Percentiles rank a stretch among this genome's conserved stretches.
Conservation (phyloP, 225 moss, liverwort and hornwort genomes). For the Physcomitrellopsis africana region DNA sequence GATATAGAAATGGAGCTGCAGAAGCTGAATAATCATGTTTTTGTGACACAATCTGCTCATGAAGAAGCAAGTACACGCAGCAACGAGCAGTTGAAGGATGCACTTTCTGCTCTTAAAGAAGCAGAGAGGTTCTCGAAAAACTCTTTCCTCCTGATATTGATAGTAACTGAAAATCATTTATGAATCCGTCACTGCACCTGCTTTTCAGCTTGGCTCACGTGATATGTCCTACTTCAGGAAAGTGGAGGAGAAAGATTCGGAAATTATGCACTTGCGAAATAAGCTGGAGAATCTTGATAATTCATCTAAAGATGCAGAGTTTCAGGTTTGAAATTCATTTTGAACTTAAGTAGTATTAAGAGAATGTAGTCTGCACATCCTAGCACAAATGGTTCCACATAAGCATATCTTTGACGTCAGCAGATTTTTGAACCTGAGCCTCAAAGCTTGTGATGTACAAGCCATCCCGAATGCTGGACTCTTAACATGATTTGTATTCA, state of each 20-base stretch:
- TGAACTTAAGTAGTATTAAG: neutral
- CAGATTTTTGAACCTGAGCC: neutral
- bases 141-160: neutral
- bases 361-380: neutral
- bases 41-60: conserved; percentile 62
- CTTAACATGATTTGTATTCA: neutral
- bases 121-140: conserved; percentile 59
- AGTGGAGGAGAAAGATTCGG: conserved; percentile 61
- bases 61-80: conserved; percentile 59
- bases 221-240: conserved; percentile 40
- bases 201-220: neutral
- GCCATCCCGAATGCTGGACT: too few relatives aligned
- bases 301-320: conserved; percentile 52
- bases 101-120: conserved; percentile 56
- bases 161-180: neutral
- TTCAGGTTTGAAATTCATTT: conserved; percentile 45
- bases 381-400: conserved; percentile 13
- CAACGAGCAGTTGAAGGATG: conserved; percentile 56
- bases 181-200: neutral
- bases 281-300: conserved; percentile 56
- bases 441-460: neutral
- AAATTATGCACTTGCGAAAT: conserved; percentile 45
- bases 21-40: conserved; percentile 63
- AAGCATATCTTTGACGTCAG: neutral
- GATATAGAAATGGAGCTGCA: conserved; percentile 81